These are phyloP conservation scores for Drechslerella dactyloides DNA, from an alignment of 2,329 filamentous ascomycete genomes.

Conservation along the genomic window DNA sequence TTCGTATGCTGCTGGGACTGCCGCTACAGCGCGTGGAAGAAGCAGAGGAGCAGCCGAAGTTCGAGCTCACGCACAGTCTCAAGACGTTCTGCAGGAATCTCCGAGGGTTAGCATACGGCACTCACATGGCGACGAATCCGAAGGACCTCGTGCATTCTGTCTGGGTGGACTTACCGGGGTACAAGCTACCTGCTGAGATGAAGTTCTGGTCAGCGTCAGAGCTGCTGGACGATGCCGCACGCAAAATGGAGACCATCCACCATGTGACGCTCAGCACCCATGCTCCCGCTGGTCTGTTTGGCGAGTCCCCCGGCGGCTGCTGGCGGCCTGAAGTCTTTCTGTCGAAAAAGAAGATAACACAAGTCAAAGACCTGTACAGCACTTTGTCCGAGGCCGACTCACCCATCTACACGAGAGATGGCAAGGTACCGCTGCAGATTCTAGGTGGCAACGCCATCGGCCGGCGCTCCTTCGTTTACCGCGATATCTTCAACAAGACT, in stretches of 20 bases:
- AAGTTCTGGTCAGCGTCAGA: slow-evolving; percentile 29
- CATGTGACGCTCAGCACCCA: slow-evolving; percentile 47
- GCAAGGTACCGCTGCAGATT: slow-evolving; percentile 31
- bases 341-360: slow-evolving; percentile 31
- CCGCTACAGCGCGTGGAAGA: slow-evolving; percentile 39
- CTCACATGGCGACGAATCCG: slow-evolving; percentile 33
- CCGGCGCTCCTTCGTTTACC: slow-evolving; percentile 39
- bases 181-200: slow-evolving; percentile 38
- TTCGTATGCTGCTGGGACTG: slow-evolving; percentile 34
- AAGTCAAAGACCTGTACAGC: slow-evolving; percentile 40
- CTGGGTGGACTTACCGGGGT: slow-evolving; percentile 42
- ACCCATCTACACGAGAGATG: slow-evolving; percentile 39
- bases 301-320: slow-evolving; percentile 41
- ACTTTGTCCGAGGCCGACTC: slow-evolving; percentile 36
- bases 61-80: slow-evolving; percentile 43
- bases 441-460: slow-evolving; percentile 33
- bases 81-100: slow-evolving; percentile 43
- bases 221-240: slow-evolving; percentile 36
- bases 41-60: slow-evolving; percentile 37
- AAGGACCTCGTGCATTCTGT: slow-evolving; percentile 42
- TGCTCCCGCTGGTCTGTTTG: slow-evolving; percentile 41
- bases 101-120: slow-evolving; percentile 44
- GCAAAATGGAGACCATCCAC: slow-evolving; percentile 42
- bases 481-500: slow-evolving; percentile 30
- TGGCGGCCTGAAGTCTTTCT: slow-evolving; percentile 42